A percentile compares a stretch with the other conserved stretches of the same genome.
Evolutionary conservation across 768 basidiomycete genomes (phyloP).

Genomic region (Zangia roseola): DNA sequence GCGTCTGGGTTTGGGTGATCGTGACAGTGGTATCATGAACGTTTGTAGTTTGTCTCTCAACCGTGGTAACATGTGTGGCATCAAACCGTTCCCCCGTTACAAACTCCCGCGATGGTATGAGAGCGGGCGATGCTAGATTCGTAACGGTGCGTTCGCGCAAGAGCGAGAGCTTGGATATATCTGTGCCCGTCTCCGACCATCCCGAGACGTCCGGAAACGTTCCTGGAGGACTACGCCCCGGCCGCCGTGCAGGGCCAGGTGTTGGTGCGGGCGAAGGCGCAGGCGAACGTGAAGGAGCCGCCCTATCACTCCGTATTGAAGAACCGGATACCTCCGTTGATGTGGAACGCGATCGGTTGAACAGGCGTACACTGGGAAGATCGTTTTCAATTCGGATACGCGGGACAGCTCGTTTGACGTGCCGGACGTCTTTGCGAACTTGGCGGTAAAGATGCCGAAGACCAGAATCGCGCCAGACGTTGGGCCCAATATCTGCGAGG

Average conservation of each 20-base stretch:
- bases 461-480: constrained; percentile 45
- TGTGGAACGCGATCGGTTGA: constrained; percentile 15
- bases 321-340: constrained; percentile 21
- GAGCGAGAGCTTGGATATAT: constrained; percentile 18
- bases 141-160: constrained; percentile 14
- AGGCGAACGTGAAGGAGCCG: constrained; percentile 26
- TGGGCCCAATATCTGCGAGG: constrained; percentile 49
- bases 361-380: constrained; percentile 29
- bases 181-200: constrained; percentile 30
- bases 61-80: constrained; percentile 7
- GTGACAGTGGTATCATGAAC: constrained; percentile 10
- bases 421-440: constrained; percentile 34
- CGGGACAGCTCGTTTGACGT: constrained; percentile 31
- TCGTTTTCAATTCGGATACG: constrained; percentile 33
- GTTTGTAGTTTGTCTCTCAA: constrained; percentile 2
- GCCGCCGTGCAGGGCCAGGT: constrained; percentile 19
- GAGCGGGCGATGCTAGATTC: constrained; percentile 23
- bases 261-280: constrained; percentile 16
- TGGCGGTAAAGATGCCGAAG: constrained; percentile 36
- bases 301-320: constrained; percentile 32
- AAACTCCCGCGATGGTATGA: constrained; percentile 27
- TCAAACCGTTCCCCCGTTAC: constrained; percentile 10
- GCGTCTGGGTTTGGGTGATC: constrained; percentile 15
- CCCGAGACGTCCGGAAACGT: constrained; percentile 28
- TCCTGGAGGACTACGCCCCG: constrained; percentile 29